A percentile compares a stretch with the other conserved stretches of the same genome.
Conservation (phyloP, 169 alveolate species). For the Plasmodium billcollinsi region DNA sequence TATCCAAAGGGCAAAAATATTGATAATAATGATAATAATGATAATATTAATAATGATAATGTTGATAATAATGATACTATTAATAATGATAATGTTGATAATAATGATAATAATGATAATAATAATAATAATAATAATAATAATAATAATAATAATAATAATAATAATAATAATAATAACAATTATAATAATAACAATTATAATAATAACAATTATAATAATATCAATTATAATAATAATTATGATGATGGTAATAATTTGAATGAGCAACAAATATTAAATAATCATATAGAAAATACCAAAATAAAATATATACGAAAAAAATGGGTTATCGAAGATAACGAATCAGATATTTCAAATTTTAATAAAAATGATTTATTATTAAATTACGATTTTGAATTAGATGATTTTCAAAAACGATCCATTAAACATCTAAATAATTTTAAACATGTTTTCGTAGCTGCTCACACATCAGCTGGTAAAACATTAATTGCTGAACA, state of each 20-base stretch:
- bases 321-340: conserved; percentile 86
- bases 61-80: neutral
- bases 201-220: neutral
- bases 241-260: neutral
- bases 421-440: conserved; percentile 94
- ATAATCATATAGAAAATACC: conserved; percentile 8
- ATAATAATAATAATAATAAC: neutral
- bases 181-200: neutral
- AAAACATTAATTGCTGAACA: conserved; percentile 98
- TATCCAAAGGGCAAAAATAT: neutral
- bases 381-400: conserved; percentile 93
- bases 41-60: neutral
- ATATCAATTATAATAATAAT: neutral
- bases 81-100: neutral
- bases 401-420: conserved; percentile 97
- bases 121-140: neutral
- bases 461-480: conserved; percentile 99
- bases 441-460: conserved; percentile 95
- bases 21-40: neutral
- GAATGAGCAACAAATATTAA: neutral
- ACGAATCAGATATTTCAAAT: conserved; percentile 54
- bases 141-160: neutral
- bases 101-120: too few species aligned
- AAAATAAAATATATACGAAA: conserved; percentile 77
- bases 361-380: conserved; percentile 82